Evolutionary conservation across 768 basidiomycete genomes (phyloP), one percentile per base, ranked within the genome.

Genomic region (Austroboletus eburneus): DNA sequence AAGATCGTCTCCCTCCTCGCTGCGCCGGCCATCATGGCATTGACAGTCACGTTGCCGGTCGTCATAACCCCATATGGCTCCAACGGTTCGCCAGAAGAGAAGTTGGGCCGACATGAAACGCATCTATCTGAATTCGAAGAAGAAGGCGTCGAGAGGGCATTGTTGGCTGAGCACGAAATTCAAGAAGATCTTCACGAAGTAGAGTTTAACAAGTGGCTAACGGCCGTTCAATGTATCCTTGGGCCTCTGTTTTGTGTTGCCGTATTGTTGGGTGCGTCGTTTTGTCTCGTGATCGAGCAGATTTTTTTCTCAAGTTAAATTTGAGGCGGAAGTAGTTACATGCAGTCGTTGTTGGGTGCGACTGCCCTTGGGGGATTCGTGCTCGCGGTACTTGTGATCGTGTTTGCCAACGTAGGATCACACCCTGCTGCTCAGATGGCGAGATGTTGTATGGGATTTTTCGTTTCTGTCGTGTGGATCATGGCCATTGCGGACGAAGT

Each of bases 401-500:
- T 80, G 0, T 83, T 83, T 57, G 77, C 78, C 1, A 73, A 76
- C 7, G 74, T 77, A 34, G 85, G 88, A 3, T 70, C 73, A 17
- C 74, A 80, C 51, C 72, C 75, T 5, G 59, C 76, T 13, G 74
- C 79, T 38, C 76, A 80, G 46, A 74, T 92, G 67, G 74, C 78
- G 9, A 77, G 93, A 9, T 95, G 91, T 59, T 85, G 83, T 20
- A 84, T 94, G 75, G 95, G 96, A 0, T 99, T 99, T 69, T 63
- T 84, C 18, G 85, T 95, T 22, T 77, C 92, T 3, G 80, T 97
- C 50, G 83, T 97, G 8, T 99, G 96, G 95, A 97, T 99, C 57
- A 94, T 97, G 82, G 92, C 88, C 6, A 93, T 98, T 39, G 93
- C 94, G 1, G 93, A 96, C 62, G 94, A 97, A 63, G 92, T 95